Conservation (phyloP, 169 alveolate species). For the Eimeria praecox region DNA sequence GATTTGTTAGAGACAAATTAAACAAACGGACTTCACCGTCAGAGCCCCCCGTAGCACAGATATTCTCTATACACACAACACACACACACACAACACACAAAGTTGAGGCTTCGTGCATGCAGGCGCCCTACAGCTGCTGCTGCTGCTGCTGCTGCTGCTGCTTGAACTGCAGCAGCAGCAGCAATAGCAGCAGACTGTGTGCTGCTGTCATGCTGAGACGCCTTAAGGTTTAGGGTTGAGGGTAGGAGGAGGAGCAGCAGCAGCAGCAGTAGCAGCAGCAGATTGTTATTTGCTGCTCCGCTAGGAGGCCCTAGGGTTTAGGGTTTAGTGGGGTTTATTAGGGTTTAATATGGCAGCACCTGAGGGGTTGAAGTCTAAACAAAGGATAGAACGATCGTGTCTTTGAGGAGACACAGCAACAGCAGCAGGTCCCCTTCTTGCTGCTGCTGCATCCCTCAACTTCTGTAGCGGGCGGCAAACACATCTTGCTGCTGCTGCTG, state of each 20-base stretch:
- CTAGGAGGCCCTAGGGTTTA: conserved; percentile 25
- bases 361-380: conserved; percentile 77
- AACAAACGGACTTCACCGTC: conserved; percentile 75
- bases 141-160: neutral
- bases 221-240: no score
- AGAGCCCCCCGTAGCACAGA: conserved; percentile 80
- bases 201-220: neutral
- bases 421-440: conserved; percentile 53
- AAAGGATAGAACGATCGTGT: conserved; percentile 75
- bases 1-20: neutral
- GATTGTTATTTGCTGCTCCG: neutral
- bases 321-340: neutral
- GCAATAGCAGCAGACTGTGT: neutral
- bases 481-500: conserved; percentile 18
- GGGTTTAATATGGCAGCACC: conserved; percentile 43
- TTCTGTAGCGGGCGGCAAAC: conserved; percentile 28
- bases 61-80: neutral
- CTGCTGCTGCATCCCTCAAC: neutral
- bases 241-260: conserved; percentile 9
- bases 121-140: neutral
- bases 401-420: conserved; percentile 47
- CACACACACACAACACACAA: neutral
- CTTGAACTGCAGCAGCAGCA: neutral
- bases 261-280: conserved; percentile 16
- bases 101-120: no score